Conservation (phyloP, 768 basidiomycete species). For the Mycena venus region DNA sequence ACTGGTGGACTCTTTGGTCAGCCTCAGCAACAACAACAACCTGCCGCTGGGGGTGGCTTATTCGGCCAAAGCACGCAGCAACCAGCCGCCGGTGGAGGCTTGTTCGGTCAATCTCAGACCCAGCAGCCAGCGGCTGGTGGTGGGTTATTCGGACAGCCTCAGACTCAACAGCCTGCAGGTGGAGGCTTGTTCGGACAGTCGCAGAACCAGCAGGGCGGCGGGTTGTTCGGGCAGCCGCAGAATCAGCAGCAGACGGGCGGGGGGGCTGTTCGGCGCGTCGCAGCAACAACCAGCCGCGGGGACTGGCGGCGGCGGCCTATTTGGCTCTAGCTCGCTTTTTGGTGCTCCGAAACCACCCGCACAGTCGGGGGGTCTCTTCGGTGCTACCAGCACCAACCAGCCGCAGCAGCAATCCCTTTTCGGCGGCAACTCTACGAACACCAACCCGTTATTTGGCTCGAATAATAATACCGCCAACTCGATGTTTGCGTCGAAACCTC, state of each 20-base stretch:
- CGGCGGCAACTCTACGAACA: conserved; percentile 34
- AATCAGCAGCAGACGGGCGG: conserved; percentile 34
- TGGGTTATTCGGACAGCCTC: conserved; percentile 52
- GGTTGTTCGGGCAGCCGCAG: background rate
- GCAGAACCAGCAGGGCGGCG: conserved; percentile 47
- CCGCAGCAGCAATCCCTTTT: conserved; percentile 28
- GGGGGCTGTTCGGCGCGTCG: conserved; percentile 43
- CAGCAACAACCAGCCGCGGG: conserved; percentile 21
- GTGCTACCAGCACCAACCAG: conserved; percentile 30
- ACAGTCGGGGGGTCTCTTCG: conserved; percentile 38
- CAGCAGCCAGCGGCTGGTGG: conserved; percentile 38
- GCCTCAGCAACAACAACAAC: conserved; percentile 43
- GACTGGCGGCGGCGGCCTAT: conserved; percentile 1
- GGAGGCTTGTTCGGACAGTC: conserved; percentile 39
- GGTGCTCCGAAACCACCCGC: conserved; percentile 30
- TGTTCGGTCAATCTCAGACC: conserved; percentile 41
- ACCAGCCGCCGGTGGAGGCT: conserved; percentile 14
- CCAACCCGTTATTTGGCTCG: conserved; percentile 29
- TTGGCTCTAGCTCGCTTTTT: conserved; percentile 18
- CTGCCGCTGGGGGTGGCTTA: conserved; percentile 33
- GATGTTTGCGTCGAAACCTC: conserved; percentile 51
- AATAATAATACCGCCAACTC: conserved; percentile 16
- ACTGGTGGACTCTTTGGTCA: conserved; percentile 47
- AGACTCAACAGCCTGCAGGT: conserved; percentile 41
- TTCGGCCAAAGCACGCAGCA: conserved; percentile 34